Conservation (phyloP, 2,329 filamentous ascomycete genomes). For the Fusarium floridanum region DNA sequence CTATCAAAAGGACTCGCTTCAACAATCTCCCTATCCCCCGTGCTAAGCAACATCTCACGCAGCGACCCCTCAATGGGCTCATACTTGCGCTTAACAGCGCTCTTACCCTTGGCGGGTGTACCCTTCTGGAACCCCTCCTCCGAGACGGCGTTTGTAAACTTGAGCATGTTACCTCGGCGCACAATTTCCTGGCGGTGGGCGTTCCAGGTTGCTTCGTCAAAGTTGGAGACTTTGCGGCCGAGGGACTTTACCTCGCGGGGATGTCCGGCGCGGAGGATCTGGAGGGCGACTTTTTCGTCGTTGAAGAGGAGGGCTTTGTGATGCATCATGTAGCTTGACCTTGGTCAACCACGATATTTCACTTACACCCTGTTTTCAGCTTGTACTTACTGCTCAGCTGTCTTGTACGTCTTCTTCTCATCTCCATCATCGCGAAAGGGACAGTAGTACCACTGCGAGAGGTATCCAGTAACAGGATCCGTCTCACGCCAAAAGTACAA, state of each 20-base stretch:
- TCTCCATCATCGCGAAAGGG: conserved; percentile 60
- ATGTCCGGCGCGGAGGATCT: conserved; percentile 61
- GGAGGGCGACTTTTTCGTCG: conserved; percentile 57
- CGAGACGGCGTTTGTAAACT: conserved; percentile 64
- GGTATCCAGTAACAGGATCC: conserved; percentile 63
- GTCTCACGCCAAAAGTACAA: conserved; percentile 65
- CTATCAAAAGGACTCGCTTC: conserved; percentile 72
- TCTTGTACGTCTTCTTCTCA: conserved; percentile 57
- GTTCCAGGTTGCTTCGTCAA: conserved; percentile 66
- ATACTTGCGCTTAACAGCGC: conserved; percentile 26
- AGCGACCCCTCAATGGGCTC: conserved; percentile 56
- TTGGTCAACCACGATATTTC: not conserved
- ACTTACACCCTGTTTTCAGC: not conserved
- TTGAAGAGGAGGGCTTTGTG: conserved; percentile 65
- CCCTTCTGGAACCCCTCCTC: conserved; percentile 46
- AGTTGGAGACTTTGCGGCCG: conserved; percentile 67
- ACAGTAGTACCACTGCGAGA: conserved; percentile 73
- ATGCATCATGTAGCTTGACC: conserved; percentile 66
- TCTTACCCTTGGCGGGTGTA: conserved; percentile 33
- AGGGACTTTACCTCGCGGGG: conserved; percentile 66
- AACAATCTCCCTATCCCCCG: conserved; percentile 71
- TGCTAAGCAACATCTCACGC: conserved; percentile 64
- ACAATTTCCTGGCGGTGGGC: conserved; percentile 67
- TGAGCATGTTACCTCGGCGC: conserved; percentile 67
- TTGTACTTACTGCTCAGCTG: conserved; percentile 63